These are phyloP conservation scores for Knoxia roxburghii DNA, from an alignment of 257 asterid genomes.

Conservation along the genomic window DNA sequence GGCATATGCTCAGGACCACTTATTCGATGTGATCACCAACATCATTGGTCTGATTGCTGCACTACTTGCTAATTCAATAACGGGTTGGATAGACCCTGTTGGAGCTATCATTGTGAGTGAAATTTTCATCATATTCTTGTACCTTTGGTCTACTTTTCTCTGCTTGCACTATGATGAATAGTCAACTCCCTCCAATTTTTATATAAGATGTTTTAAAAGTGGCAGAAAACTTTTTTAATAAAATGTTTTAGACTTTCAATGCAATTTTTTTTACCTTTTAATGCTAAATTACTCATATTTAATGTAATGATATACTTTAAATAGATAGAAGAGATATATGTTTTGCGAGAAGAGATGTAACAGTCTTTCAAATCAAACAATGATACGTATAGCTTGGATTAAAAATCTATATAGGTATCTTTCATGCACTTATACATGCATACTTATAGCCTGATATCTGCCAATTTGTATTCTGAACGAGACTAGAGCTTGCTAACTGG, in stretches of 20 bases:
- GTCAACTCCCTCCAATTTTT: too few relatives aligned
- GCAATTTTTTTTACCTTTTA: too few relatives aligned
- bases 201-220: too few relatives aligned
- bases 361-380: too few relatives aligned
- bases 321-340: too few relatives aligned
- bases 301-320: too few relatives aligned
- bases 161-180: neutral
- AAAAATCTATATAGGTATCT: neutral
- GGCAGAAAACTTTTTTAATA: too few relatives aligned
- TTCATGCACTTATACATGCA: neutral
- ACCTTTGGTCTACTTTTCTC: neutral
- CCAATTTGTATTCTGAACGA: neutral
- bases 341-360: too few relatives aligned
- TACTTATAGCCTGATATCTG: neutral
- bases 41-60: constrained; percentile 44
- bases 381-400: neutral
- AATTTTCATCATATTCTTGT: neutral
- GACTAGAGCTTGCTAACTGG: neutral
- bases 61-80: constrained; percentile 40
- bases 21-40: constrained; percentile 50
- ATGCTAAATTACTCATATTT: too few relatives aligned
- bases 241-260: too few relatives aligned
- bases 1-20: constrained; percentile 55
- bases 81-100: constrained; percentile 49
- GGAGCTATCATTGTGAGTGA: constrained; percentile 54